Percentiles rank a stretch among this genome's conserved stretches.
Evolutionary conservation across 1,139 yeast genomes (phyloP).

Genomic region (Chernovozyma sophiae-reginae): DNA sequence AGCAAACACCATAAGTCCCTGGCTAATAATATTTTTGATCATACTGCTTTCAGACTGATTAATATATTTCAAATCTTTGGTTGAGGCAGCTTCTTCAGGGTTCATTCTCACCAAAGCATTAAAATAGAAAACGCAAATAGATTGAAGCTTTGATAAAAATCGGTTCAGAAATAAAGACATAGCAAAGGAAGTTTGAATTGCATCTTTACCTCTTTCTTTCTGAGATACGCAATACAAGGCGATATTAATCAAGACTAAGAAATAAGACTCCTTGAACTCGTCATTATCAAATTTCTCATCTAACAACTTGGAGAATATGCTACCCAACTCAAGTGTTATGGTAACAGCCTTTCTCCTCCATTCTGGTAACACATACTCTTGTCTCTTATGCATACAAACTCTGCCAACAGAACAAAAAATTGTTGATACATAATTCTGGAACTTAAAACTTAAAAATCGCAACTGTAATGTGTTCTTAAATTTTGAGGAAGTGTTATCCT

Average conservation of each 20-base stretch:
- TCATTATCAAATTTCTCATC: slow-evolving; percentile 20
- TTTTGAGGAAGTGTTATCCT: slow-evolving; percentile 46
- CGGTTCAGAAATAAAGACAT: slow-evolving; percentile 45
- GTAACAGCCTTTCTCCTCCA: slow-evolving; percentile 39
- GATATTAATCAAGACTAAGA: slow-evolving; percentile 27
- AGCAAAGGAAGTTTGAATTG: slow-evolving; percentile 41
- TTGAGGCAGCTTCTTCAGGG: slow-evolving; percentile 18
- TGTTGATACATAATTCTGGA: slow-evolving; percentile 47
- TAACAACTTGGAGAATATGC: slow-evolving; percentile 23
- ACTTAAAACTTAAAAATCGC: slow-evolving; percentile 45
- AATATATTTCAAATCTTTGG: slow-evolving; percentile 34
- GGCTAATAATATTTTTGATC: slow-evolving; percentile 36
- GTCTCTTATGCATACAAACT: slow-evolving; percentile 42
- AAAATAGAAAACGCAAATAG: slow-evolving; percentile 2
- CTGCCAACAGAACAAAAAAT: slow-evolving; percentile 38
- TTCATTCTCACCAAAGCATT: slow-evolving; percentile 14
- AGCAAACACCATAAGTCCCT: slow-evolving; percentile 37
- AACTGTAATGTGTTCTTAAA: slow-evolving; percentile 59
- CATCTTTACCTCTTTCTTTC: slow-evolving; percentile 30
- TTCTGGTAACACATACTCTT: slow-evolving; percentile 30
- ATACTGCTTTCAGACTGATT: slow-evolving; percentile 34
- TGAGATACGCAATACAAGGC: slow-evolving; percentile 22
- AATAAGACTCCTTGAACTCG: slow-evolving; percentile 16
- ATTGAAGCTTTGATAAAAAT: slow-evolving; percentile 30
- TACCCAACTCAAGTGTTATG: slow-evolving; percentile 36